Evolutionary conservation across 1,284 basidiomycete species (phyloP), one percentile per base, ranked within the genome.

Genomic region (Trichosporon sp.): DNA sequence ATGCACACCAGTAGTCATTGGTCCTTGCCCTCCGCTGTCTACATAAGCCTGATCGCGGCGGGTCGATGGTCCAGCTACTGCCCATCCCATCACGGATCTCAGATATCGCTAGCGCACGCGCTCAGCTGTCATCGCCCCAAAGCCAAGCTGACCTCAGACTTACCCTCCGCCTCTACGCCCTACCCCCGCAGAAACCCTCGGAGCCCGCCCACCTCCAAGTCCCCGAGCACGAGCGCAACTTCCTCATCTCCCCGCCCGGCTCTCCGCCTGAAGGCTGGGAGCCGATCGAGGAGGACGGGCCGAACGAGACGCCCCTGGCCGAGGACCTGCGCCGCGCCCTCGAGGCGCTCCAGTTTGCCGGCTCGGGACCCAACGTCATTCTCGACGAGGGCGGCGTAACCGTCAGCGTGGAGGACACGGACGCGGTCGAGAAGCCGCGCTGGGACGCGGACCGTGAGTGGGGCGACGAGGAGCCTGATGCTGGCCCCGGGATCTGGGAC

Each of bases 201-300:
- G 79, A 66, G 78, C 81, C 71, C 27, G 67, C 70, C 25, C 67
- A 89, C 71, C 85, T 97, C 54, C 85, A 84, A 29, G 91, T 92
- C 0, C 95, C 95, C 0, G 82, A 84, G 0, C 75, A 88, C 37
- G 89, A 92, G 72, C 92, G 92, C 81, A 98, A 99, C 81, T 98
- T 98, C 81, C 85, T 99, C 60, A 95, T 99, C 71, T 97, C 94
- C 0, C 95, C 95, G 0, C 96, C 96, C 1, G 96, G 95, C n/a
- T 95, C 92, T 0, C 95, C 96, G 0, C 95, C 95, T 0, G 88
- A 96, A 2, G 95, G 95, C 1, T 99, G 95, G 95, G 93, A 96
- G 75, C 92, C 87, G 31, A 86, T 94, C 65, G 82, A 83, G 49
- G 96, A 99, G 81, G 94, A 95, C 21, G 92, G 92, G 6, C 95